phyloP scores from a whole-genome alignment of 2,329 filamentous ascomycete species.

The Aspergillus fischeri region DNA sequence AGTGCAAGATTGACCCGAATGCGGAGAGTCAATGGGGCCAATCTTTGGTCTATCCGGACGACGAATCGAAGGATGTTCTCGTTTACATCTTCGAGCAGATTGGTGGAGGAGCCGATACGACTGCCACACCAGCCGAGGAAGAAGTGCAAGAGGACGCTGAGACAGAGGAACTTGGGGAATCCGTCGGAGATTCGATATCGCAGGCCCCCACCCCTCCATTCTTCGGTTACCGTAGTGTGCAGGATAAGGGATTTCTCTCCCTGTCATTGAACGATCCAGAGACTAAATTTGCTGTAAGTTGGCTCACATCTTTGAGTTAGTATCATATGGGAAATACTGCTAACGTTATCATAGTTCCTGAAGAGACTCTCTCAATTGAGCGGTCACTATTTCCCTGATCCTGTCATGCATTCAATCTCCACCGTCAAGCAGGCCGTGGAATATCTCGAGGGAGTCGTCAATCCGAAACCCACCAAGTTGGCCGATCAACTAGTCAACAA shows the following conservation, averaged over 20 bases:
- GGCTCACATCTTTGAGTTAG: constrained; percentile 27
- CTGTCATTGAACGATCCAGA: constrained; percentile 54
- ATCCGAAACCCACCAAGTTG: constrained; percentile 52
- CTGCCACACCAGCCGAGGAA: constrained; percentile 6
- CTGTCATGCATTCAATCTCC: constrained; percentile 55
- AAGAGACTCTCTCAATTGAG: constrained; percentile 80
- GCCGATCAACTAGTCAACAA: constrained; percentile 52
- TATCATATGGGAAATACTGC: constrained; percentile 60
- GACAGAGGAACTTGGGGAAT: constrained; percentile 12
- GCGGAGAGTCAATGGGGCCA: constrained; percentile 19
- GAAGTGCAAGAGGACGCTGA: constrained; percentile 8
- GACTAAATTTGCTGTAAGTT: constrained; percentile 70
- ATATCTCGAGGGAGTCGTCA: constrained; percentile 39
- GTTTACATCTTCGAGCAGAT: constrained; percentile 35
- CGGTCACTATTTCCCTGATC: constrained; percentile 71
- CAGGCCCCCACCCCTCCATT: constrained; percentile 14
- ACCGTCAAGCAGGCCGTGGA: constrained; percentile 55
- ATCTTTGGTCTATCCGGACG: constrained; percentile 30
- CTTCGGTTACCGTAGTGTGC: constrained; percentile 22
- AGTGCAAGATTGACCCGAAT: constrained; percentile 27
- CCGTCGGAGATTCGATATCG: constrained; percentile 23
- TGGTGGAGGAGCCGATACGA: constrained; percentile 17
- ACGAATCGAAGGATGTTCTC: constrained; percentile 28
- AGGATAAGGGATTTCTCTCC: constrained; percentile 54
- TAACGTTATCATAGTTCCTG: constrained; percentile 56